Base-by-base conservation (phyloP, 257 asterid genomes). In the Ehretia macrophylla region DNA sequence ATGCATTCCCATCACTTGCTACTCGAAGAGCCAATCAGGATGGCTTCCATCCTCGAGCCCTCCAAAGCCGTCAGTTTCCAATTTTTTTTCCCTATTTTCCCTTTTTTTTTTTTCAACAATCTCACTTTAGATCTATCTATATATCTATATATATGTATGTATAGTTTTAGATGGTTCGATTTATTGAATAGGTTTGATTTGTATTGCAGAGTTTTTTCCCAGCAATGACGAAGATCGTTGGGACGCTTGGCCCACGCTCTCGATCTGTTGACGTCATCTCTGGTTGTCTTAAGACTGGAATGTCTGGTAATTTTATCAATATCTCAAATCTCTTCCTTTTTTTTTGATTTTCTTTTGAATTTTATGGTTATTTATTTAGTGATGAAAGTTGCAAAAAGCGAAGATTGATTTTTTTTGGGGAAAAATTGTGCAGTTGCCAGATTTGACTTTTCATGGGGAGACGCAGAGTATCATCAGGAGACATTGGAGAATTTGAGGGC, bases 31-130 rank as follows among this genome's bases (percentile, higher is more conserved):
- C 98, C 98, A 42, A 91, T 91, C 56, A 79, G 96, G 73, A 87
- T 87, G 98, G 95, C 95, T 32, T 72, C 96, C 69, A 91, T 91
- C 46, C 79, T 91, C 61, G 94, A 91, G 86, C 94, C 98, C 69
- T 85, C 98, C 58, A 91, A 84, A 82, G 60, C 83, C 58, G 98
- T 88, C 16, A 68, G 83, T 59, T 1, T 54, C 51, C 14, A 47
- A 47, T 49, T 17, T 17, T 17, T 8, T 9, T 42, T 42, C n/a
- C n/a, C n/a, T n/a, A n/a, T n/a, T n/a, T n/a, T n/a, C n/a, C n/a
- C n/a, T n/a, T 4, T 42, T 42, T 5, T 20, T 8, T 20, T 13
- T 42, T 59, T 19, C n/a, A n/a, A n/a, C n/a, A n/a, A n/a, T n/a
- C n/a, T n/a, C n/a, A 32, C 5, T 47, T 20, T 27, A 48, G 75